Base-by-base conservation (phyloP, 2,329 filamentous ascomycete species). In the Lachnellula occidentalis region DNA sequence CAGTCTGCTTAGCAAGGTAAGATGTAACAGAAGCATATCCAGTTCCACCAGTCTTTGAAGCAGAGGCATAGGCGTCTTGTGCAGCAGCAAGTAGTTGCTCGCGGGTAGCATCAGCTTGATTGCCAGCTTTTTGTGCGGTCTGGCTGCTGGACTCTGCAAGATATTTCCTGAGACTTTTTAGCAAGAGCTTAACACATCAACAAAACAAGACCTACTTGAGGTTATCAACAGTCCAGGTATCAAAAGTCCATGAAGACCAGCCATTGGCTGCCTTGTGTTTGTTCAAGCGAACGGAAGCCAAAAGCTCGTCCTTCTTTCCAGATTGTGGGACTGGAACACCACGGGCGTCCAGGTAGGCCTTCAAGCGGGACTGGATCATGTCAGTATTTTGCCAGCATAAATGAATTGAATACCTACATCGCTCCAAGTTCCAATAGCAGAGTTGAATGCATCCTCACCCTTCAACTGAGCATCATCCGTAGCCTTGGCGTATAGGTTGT, bases 191-290 rank as follows among this genome's bases (percentile, higher is more conserved):
- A 21, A 36, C 15, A 14, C 34, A 14, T 37, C 14, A 11, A 12
- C 12, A 41, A 34, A 11, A n/a, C 19, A 14, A 15, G n/a, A 60
- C 73, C 67, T 70, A 78, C 76, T 83, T 85, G 46, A 92, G 71
- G 65, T 88, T 87, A 2, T 90, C 85, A 50, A 79, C 77, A 39
- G 82, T 87, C 71, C 87, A 84, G 58, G 90, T 89, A 61, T 92
- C 87, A 68, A 90, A 91, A 15, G 85, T 90, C 87, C 88, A 92
- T 3, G 85, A 81, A 56, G 75, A 86, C 75, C 81, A 89, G 17
- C 82, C 83, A 47, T 77, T 77, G 8, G 83, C 77, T 46, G 85
- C 86, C 72, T 87, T 86, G 73, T 91, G 84, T 24, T 81, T 76
- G 68, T 90, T 76, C 65, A 87, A 81, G 63, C 88, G 82, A n/a